Evolutionary conservation across 1,284 basidiomycete species (phyloP), one percentile per base, ranked within the genome.

Genomic region (Taiwanofungus camphoratus): DNA sequence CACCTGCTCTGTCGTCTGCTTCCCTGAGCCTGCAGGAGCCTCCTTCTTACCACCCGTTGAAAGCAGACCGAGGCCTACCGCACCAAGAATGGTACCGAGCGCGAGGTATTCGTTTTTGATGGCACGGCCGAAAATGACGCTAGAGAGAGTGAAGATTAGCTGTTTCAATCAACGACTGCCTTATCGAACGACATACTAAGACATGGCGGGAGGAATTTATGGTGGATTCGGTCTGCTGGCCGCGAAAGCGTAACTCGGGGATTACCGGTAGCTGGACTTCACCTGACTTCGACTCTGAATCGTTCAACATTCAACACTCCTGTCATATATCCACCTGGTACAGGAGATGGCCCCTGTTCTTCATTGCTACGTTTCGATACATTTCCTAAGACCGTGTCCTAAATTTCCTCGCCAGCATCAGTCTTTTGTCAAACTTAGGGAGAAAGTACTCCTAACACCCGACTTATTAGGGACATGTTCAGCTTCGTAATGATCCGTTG

Each of bases 41-140:
- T 67, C 64, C 48, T 73, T 64, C 59, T 76, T 79, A 44, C 77
- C 76, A 41, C 73, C 65, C 46, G 69, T 47, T 41, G 76, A 65
- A 37, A 76, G 69, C 52, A 67, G 71, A 36, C 74, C 74, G 53
- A 70, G 56, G 32, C 71, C 71, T 46, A 74, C 74, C 39, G 76
- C 69, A 39, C 69, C 65, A 39, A 71, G 60, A 48, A 88, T 72
- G 34, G 80, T 79, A 46, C 74, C 79, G 46, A 88, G 69, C 15
- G 82, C 74, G 52, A 89, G 74, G 69, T 85, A 80, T 68, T 88
- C 83, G 59, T 76, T 82, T 70, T 83, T 85, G 58, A 89, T 71
- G 58, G 71, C 74, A 55, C 83, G 82, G 62, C 86, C 85, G 50
- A 87, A 62, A 57, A 89, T 80, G 42, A 74, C 68, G 71, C 82